Evolutionary conservation across 1,139 yeast species (phyloP).

Genomic region (Suhomyces terraborum): DNA sequence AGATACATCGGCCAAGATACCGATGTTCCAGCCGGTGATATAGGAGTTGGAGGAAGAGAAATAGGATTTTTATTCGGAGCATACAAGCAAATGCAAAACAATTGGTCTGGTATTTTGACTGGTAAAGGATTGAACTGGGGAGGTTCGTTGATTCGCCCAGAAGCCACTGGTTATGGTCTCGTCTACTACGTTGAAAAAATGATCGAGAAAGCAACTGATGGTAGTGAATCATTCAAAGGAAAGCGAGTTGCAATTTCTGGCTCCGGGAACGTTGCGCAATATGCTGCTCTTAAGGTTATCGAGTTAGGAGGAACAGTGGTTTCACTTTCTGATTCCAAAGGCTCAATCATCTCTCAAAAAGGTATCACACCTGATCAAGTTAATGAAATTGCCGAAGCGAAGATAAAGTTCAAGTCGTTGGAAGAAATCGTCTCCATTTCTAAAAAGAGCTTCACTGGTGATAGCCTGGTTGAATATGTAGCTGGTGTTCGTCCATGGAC

Average conservation of each 20-base stretch:
- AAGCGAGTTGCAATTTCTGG: conserved; percentile 97
- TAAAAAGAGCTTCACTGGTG: conserved; percentile 58
- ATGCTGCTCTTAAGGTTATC: conserved; percentile 94
- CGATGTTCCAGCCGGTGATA: conserved; percentile 98
- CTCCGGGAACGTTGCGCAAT: conserved; percentile 98
- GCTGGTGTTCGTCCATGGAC: conserved; percentile 97
- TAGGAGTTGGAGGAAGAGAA: conserved; percentile 93
- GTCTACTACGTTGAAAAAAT: conserved; percentile 97
- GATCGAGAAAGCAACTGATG: conserved; percentile 90
- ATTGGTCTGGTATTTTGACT: conserved; percentile 96
- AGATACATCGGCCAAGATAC: conserved; percentile 97
- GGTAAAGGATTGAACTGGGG: conserved; percentile 99
- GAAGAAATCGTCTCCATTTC: conserved; percentile 61
- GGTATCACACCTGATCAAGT: conserved; percentile 88
- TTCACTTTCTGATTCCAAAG: conserved; percentile 92
- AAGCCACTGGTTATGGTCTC: conserved; percentile 98
- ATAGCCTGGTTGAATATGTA: conserved; percentile 66
- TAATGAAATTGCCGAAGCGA: conserved; percentile 74
- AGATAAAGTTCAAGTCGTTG: conserved; percentile 77
- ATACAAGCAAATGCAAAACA: conserved; percentile 87
- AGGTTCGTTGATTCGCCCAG: conserved; percentile 98
- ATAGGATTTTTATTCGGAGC: conserved; percentile 95
- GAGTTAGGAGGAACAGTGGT: conserved; percentile 96
- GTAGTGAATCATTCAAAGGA: conserved; percentile 86
- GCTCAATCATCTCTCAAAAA: conserved; percentile 70